Evolutionary conservation across 805 yeast species (phyloP).

Genomic region (Suhomyces sp.): DNA sequence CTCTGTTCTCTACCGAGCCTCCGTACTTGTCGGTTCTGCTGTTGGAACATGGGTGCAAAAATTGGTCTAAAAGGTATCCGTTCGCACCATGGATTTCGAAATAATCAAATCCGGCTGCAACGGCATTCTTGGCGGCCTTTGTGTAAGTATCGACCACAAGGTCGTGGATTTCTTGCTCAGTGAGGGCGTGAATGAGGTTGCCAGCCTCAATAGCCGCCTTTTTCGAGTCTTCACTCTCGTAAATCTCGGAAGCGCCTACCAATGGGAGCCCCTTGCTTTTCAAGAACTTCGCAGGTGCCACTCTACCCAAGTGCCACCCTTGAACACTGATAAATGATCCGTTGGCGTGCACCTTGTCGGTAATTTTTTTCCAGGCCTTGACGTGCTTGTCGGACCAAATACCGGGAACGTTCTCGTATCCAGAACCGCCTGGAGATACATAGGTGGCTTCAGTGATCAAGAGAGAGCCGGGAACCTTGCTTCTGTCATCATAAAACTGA

Average conservation of each 20-base stretch:
- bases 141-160: constrained; percentile 38
- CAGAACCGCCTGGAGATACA: constrained; percentile 36
- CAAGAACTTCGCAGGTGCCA: constrained; percentile 31
- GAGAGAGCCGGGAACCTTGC: constrained; percentile 55
- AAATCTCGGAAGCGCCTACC: constrained; percentile 40
- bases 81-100: constrained; percentile 41
- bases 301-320: constrained; percentile 19
- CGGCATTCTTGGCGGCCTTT: constrained; percentile 40
- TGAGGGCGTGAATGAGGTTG: constrained; percentile 25
- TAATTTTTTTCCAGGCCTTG: constrained; percentile 21
- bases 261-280: constrained; percentile 35
- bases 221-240: constrained; percentile 31
- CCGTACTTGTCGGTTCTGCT: constrained; percentile 32
- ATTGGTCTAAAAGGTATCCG: constrained; percentile 39
- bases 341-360: constrained; percentile 14
- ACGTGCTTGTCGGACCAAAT: constrained; percentile 23
- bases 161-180: constrained; percentile 37
- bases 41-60: constrained; percentile 31
- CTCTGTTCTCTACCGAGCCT: constrained; percentile 37
- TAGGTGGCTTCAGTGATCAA: constrained; percentile 60
- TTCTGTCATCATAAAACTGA: constrained; percentile 55
- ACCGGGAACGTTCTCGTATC: constrained; percentile 9
- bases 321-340: constrained; percentile 11
- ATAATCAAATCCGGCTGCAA: constrained; percentile 38
- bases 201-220: constrained; percentile 30